Base-by-base conservation (phyloP, 2,329 filamentous ascomycete genomes). In the Incumbomyces delicatus region DNA sequence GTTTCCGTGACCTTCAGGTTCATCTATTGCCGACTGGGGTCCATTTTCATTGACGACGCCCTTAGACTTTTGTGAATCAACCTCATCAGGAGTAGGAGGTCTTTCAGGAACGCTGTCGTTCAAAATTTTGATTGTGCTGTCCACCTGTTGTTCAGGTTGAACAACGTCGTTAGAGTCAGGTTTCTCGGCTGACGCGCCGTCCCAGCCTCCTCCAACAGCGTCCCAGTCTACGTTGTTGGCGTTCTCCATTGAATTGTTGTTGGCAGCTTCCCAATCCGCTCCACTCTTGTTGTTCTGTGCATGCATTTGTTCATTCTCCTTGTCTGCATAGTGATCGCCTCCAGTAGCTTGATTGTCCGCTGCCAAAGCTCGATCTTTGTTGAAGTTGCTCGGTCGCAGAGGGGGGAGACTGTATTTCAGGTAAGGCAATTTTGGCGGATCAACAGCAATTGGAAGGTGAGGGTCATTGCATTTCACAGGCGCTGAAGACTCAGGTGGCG, bases 361-460 rank as follows among this genome's bases (percentile, higher is more conserved):
- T 11, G 14, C 11, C 10, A 10, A 18, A 20, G 14, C 10, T 10
- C 14, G 10, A 31, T 30, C 11, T n/a, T 14, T 13, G 13, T 41
- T 27, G 13, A 22, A 3, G 18, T 17, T 39, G 14, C 14, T 39
- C 14, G 41, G 41, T 36, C 41, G 41, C 41, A 44, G 17, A 22
- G 48, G 32, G 34, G 54, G 54, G 18, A 57, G 35, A 14, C 41
- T 47, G 41, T 55, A 57, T 30, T 44, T 50, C 14, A 55, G 47
- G 40, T 47, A 55, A 11, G 29, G 22, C 37, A 48, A 16, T 36
- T 48, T 46, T 17, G 54, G 54, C 16, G 54, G 36, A 14, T 41
- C 29, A 34, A 57, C 37, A 10, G 53, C 44, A 10, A 52, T 41
- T 27, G 40, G 53, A 20, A 39, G 12, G 6, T 13, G 6, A 13